phyloP scores from a whole-genome alignment of 768 basidiomycete species.

The Lactarius akahatsu region DNA sequence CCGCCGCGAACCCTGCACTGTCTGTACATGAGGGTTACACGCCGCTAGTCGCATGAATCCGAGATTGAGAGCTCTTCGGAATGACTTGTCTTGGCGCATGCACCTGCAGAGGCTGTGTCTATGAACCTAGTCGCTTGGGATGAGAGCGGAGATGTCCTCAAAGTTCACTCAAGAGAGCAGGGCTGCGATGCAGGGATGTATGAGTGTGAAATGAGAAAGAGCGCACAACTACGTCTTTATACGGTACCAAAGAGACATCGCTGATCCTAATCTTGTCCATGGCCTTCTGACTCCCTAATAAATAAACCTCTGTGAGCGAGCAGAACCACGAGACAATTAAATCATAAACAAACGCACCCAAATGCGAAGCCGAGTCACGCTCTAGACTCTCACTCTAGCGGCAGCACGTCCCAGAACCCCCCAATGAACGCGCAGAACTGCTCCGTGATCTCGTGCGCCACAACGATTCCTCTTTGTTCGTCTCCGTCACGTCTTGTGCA shows the following conservation, averaged over 20 bases:
- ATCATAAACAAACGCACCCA: too few relatives aligned
- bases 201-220: too few relatives aligned
- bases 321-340: too few relatives aligned
- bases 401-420: conserved; percentile 52
- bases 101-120: conserved; percentile 81
- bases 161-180: conserved; percentile 53
- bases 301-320: too few relatives aligned
- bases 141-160: background rate
- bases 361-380: too few relatives aligned
- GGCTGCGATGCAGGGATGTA: conserved; percentile 51
- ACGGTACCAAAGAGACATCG: too few relatives aligned
- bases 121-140: conserved; percentile 84
- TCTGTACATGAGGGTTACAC: background rate
- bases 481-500: conserved; percentile 54
- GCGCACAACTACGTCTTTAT: too few relatives aligned
- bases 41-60: conserved; percentile 34
- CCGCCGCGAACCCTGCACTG: conserved; percentile 57
- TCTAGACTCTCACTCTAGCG: too few relatives aligned
- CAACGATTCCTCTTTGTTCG: conserved; percentile 74
- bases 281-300: too few relatives aligned
- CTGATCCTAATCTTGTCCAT: too few relatives aligned
- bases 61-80: conserved; percentile 53
- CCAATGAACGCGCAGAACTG: conserved; percentile 85
- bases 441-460: conserved; percentile 79
- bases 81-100: conserved; percentile 92